Evolutionary conservation across 2,329 filamentous ascomycete genomes (phyloP).

Genomic region (Colletotrichum sp.): DNA sequence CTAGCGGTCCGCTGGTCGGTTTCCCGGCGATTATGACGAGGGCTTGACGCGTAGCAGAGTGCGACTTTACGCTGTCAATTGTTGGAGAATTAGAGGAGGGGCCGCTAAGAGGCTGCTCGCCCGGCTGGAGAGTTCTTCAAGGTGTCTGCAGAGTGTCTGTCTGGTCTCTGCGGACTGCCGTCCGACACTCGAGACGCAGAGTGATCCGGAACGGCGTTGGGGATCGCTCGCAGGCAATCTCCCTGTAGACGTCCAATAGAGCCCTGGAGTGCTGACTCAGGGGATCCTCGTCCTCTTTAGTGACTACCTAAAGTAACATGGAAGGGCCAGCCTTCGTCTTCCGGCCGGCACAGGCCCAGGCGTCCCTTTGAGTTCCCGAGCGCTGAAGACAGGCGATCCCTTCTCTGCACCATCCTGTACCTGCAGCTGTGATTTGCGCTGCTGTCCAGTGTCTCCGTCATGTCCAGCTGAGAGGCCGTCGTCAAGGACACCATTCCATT

Average conservation of each 20-base stretch:
- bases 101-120: neutral
- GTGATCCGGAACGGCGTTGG: neutral
- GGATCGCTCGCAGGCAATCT: neutral
- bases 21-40: neutral
- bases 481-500: neutral
- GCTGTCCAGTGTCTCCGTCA: neutral
- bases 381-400: neutral
- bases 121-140: neutral
- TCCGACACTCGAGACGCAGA: neutral
- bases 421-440: constrained; percentile 11
- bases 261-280: neutral
- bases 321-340: neutral
- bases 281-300: neutral
- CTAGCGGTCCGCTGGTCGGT: neutral
- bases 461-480: neutral
- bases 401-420: neutral
- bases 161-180: neutral
- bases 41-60: neutral
- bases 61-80: neutral
- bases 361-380: neutral
- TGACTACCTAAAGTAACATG: neutral
- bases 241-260: neutral
- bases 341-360: neutral
- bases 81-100: neutral
- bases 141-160: neutral